Percentiles rank a stretch among this genome's conserved stretches.
These are phyloP conservation scores for Aspergillus sp. DNA, from an alignment of 2,329 filamentous ascomycete genomes.

Conservation along the genomic window DNA sequence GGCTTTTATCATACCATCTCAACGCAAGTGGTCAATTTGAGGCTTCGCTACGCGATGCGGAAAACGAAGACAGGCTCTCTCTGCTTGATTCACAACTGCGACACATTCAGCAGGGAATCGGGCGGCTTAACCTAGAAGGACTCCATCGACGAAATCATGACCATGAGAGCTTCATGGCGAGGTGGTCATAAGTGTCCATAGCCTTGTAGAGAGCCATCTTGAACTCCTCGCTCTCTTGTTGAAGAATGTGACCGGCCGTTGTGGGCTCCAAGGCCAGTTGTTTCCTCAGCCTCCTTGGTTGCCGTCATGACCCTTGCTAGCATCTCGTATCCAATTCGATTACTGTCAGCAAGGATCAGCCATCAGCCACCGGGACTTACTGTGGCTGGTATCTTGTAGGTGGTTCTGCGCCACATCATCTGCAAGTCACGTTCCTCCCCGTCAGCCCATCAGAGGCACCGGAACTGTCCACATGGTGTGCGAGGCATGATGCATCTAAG, in stretches of 20 bases:
- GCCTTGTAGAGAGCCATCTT: conserved; percentile 6
- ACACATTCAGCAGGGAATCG: conserved; percentile 32
- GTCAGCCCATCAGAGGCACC: neutral
- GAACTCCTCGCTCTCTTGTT: neutral
- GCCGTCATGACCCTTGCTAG: neutral
- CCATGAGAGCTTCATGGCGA: conserved; percentile 33
- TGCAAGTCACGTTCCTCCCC: neutral
- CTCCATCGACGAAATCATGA: conserved; percentile 31
- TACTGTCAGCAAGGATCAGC: neutral
- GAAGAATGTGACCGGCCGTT: neutral
- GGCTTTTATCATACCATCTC: conserved; percentile 32
- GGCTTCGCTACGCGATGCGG: conserved; percentile 27
- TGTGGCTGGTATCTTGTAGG: neutral
- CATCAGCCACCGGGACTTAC: neutral
- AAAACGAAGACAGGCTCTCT: conserved; percentile 27
- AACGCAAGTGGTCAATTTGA: conserved; percentile 29
- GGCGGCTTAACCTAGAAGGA: conserved; percentile 33
- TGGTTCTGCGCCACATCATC: conserved; percentile 1
- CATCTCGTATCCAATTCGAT: neutral
- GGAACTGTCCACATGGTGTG: conserved; percentile 1
- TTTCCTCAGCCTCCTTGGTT: neutral
- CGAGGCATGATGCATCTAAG: neutral
- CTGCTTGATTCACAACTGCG: conserved; percentile 32
- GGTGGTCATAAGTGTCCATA: conserved; percentile 21
- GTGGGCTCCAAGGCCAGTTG: neutral